Conservation (phyloP, 805 yeast genomes). For the Metahyphopichia silvanorum region DNA sequence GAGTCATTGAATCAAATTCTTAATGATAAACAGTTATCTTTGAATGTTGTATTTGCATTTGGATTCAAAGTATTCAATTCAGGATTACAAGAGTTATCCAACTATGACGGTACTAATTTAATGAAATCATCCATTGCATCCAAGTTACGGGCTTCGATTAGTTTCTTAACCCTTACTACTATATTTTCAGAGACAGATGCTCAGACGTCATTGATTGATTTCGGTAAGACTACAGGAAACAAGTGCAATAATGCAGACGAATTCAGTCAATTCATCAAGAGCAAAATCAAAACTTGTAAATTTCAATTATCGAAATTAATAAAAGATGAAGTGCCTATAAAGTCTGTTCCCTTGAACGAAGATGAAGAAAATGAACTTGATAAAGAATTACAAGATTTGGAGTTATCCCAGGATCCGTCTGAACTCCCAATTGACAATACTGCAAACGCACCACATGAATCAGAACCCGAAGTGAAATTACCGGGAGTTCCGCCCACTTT, state of each 20-base stretch:
- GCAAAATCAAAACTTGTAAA: slow-evolving; percentile 33
- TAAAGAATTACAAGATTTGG: slow-evolving; percentile 15
- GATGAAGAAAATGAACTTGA: slow-evolving; percentile 23
- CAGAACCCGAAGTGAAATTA: slow-evolving; percentile 6
- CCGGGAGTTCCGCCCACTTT: slow-evolving; percentile 16
- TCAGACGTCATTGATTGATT: slow-evolving; percentile 18
- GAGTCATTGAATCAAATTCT: slow-evolving; percentile 48
- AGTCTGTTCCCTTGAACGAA: slow-evolving; percentile 24
- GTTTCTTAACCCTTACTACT: slow-evolving; percentile 27
- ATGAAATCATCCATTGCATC: slow-evolving; percentile 22
- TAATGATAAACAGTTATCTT: slow-evolving; percentile 50
- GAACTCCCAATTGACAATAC: neutral
- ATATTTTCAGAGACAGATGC: slow-evolving; percentile 22
- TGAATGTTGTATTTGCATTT: slow-evolving; percentile 27
- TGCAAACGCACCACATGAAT: too few species aligned
- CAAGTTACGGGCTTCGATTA: slow-evolving; percentile 34
- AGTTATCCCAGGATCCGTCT: neutral
- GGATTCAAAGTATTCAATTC: slow-evolving; percentile 33
- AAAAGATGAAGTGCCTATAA: slow-evolving; percentile 31
- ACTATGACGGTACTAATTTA: slow-evolving; percentile 17
- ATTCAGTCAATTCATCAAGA: slow-evolving; percentile 25
- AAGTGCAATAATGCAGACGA: slow-evolving; percentile 19
- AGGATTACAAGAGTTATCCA: slow-evolving; percentile 22
- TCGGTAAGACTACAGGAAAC: slow-evolving; percentile 32
- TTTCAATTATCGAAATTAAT: slow-evolving; percentile 34